phyloP scores from a whole-genome alignment of 495 filamentous ascomycete species.

The Aspergillus biplanus region DNA sequence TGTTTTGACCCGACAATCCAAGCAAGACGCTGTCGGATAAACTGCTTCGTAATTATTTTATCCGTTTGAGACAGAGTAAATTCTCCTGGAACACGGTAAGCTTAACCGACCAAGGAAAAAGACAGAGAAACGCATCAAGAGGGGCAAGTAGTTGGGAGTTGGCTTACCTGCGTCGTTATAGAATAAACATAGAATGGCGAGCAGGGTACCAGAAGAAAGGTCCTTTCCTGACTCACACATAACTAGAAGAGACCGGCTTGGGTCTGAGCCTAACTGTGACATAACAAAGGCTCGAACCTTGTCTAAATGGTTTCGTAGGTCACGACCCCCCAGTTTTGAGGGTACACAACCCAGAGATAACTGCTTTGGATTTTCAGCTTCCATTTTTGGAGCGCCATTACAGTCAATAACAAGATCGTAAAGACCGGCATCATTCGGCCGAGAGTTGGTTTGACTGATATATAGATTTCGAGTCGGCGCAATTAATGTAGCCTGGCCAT shows the following conservation, averaged over 20 bases:
- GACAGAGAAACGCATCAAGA: background rate
- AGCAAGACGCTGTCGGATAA: conserved; percentile 74
- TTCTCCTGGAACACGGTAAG: conserved; percentile 34
- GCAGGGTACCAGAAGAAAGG: conserved; percentile 63
- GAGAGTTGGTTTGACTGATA: conserved; percentile 33
- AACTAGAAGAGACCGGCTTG: conserved; percentile 51
- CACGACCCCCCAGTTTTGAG: conserved; percentile 74
- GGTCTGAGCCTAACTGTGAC: conserved; percentile 32
- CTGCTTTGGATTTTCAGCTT: conserved; percentile 35
- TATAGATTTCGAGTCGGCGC: conserved; percentile 46
- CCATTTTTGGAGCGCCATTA: conserved; percentile 39
- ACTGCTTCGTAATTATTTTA: conserved; percentile 65
- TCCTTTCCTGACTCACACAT: conserved; percentile 67
- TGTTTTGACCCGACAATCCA: conserved; percentile 76
- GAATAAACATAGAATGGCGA: conserved; percentile 66
- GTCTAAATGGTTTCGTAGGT: conserved; percentile 67
- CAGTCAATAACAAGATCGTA: conserved; percentile 55
- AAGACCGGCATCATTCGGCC: conserved; percentile 16
- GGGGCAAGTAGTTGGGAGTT: background rate
- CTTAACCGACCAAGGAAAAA: background rate
- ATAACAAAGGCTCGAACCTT: conserved; percentile 53
- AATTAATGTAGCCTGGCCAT: conserved; percentile 34
- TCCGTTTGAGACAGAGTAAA: conserved; percentile 34
- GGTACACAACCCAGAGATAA: conserved; percentile 68
- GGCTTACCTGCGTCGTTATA: conserved; percentile 58